phyloP scores from a whole-genome alignment of 2,329 filamentous ascomycete genomes.

The Trichoderma sp. region DNA sequence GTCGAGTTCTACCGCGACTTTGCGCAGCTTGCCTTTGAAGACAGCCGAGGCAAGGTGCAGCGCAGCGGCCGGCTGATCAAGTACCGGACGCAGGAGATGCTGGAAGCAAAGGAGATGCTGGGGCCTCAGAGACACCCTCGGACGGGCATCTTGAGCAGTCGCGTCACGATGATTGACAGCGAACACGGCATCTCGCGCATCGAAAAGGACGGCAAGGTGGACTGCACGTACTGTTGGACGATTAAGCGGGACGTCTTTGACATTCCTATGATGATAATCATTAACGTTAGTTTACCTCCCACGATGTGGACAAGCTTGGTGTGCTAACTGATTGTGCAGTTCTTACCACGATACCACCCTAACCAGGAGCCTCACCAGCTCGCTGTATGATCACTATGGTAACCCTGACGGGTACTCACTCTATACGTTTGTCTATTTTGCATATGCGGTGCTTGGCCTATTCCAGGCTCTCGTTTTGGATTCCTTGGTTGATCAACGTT shows the following conservation, averaged over 20 bases:
- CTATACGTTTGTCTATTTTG: slow-evolving; percentile 27
- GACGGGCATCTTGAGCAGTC: slow-evolving; percentile 56
- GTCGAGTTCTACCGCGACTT: slow-evolving; percentile 97
- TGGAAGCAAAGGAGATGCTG: slow-evolving; percentile 46
- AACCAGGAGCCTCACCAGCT: slow-evolving; percentile 59
- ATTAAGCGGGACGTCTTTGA: slow-evolving; percentile 97
- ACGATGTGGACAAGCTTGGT: neutral
- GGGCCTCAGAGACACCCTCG: slow-evolving; percentile 49
- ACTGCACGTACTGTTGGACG: slow-evolving; percentile 95
- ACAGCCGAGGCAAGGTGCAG: slow-evolving; percentile 82
- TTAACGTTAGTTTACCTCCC: slow-evolving; percentile 73
- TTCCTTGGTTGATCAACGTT: neutral
- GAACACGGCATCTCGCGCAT: slow-evolving; percentile 80
- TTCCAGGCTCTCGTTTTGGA: neutral
- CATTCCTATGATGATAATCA: slow-evolving; percentile 97
- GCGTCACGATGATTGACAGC: slow-evolving; percentile 65
- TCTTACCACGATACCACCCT: slow-evolving; percentile 62
- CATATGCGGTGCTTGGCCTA: slow-evolving; percentile 30
- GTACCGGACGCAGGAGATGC: slow-evolving; percentile 74
- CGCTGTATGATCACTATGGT: slow-evolving; percentile 48
- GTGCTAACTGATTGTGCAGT: slow-evolving; percentile 45
- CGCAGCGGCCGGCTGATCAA: slow-evolving; percentile 85
- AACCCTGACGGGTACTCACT: slow-evolving; percentile 1
- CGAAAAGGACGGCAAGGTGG: slow-evolving; percentile 85
- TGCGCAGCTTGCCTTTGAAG: slow-evolving; percentile 86